These are phyloP conservation scores for Candida odintsovae DNA, from an alignment of 805 yeast genomes.

Conservation along the genomic window DNA sequence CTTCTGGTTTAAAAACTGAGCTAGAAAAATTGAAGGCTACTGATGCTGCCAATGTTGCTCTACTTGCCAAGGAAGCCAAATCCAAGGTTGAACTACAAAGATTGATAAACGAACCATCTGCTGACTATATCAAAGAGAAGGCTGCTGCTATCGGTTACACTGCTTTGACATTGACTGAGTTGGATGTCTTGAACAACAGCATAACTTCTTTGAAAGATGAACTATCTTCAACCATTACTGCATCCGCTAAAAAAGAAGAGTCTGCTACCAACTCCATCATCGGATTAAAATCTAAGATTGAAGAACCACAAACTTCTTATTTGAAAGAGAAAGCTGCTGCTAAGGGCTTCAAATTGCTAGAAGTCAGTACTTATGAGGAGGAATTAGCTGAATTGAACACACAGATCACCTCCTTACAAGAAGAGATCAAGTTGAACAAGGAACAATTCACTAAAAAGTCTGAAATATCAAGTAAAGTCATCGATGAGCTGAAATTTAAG, in stretches of 20 bases:
- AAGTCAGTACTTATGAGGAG: conserved; percentile 5
- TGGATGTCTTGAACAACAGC: conserved; percentile 6
- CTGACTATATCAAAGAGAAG: conserved; percentile 23
- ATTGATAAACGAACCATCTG: conserved; percentile 25
- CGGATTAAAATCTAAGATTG: conserved; percentile 2
- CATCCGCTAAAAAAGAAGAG: not conserved
- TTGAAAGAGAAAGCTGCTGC: conserved; percentile 1
- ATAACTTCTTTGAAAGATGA: conserved; percentile 15
- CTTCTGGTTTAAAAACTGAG: not conserved
- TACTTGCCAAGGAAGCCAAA: not conserved
- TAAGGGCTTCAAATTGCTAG: conserved; percentile 18
- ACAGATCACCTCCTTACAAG: not conserved
- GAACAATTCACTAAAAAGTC: not conserved
- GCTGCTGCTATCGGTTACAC: conserved; percentile 13
- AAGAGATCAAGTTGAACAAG: not conserved
- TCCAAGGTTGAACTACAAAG: conserved; percentile 6
- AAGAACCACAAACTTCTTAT: conserved; percentile 2
- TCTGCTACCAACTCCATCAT: conserved; percentile 5
- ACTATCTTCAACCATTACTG: conserved; percentile 1
- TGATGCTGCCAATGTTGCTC: not conserved
- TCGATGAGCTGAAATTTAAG: not conserved
- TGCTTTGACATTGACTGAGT: not conserved
- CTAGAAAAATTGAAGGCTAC: conserved; percentile 1
- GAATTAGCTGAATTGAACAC: not conserved
- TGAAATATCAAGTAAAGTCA: not conserved